Evolutionary conservation across 2,329 filamentous ascomycete species (phyloP).

Genomic region (Blastomyces silverae): DNA sequence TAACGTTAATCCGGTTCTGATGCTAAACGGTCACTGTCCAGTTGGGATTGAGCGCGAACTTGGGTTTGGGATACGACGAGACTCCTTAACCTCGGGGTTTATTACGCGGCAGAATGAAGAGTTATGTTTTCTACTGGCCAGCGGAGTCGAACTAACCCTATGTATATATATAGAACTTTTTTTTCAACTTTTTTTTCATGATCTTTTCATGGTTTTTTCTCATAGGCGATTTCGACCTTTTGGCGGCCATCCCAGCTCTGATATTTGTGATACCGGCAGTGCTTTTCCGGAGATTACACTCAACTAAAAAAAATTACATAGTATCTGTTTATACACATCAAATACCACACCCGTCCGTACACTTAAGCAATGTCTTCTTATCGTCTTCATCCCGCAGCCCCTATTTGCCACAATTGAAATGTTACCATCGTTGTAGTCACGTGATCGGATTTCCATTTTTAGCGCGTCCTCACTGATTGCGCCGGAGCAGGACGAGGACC

Average conservation of each 20-base stretch:
- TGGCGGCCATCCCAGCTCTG: not conserved
- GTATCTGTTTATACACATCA: not conserved
- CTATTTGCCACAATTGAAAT: not conserved
- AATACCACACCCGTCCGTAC: not conserved
- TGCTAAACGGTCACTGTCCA: slow-evolving; percentile 1
- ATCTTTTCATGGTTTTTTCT: not conserved
- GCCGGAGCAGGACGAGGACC: not conserved
- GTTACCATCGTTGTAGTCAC: not conserved
- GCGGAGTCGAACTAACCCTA: not conserved
- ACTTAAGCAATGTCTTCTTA: not conserved
- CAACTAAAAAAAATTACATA: not conserved
- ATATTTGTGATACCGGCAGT: not conserved
- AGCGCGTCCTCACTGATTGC: not conserved
- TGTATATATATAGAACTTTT: slow-evolving; percentile 13
- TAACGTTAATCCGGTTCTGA: not conserved
- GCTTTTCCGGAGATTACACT: not conserved
- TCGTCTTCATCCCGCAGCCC: not conserved
- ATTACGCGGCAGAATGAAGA: not conserved
- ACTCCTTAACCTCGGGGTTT: not conserved
- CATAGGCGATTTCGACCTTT: not conserved
- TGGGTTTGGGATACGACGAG: not conserved
- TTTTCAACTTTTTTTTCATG: not conserved
- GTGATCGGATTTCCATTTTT: not conserved
- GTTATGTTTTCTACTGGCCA: not conserved
- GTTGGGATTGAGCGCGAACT: slow-evolving; percentile 11